Conservation (phyloP, 225 moss, liverwort and hornwort species). For the Sphagnum contortum region DNA sequence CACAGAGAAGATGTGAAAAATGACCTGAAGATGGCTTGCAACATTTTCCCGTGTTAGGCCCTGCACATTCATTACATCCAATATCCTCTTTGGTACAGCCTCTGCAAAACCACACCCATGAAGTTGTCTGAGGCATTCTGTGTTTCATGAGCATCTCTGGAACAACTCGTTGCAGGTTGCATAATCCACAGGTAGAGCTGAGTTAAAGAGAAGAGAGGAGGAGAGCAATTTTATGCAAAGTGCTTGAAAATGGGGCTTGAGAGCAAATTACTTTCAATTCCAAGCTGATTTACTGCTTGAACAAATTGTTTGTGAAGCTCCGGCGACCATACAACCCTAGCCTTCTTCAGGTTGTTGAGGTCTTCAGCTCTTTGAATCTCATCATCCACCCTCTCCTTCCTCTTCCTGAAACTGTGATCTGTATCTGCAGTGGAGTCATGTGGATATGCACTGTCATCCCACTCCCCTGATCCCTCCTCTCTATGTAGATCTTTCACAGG, state of each 20-base stretch:
- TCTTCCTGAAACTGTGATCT: constrained; percentile 60
- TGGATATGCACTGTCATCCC: constrained; percentile 43
- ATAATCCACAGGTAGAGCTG: too few relatives aligned
- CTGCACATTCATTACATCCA: constrained; percentile 94
- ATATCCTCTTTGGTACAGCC: constrained; percentile 88
- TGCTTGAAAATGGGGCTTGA: too few relatives aligned
- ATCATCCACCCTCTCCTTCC: constrained; percentile 77
- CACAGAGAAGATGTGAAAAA: too few relatives aligned
- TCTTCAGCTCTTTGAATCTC: constrained; percentile 58
- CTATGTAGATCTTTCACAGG: constrained; percentile 41
- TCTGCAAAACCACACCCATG: constrained; percentile 30
- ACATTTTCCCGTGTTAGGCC: constrained; percentile 96
- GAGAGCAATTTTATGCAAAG: too few relatives aligned
- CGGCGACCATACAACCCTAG: constrained; percentile 87
- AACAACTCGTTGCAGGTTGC: too few relatives aligned
- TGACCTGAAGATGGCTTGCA: constrained; percentile 95
- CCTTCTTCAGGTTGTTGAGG: constrained; percentile 81
- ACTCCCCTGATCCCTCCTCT: constrained; percentile 67
- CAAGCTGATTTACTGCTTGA: constrained; percentile 84
- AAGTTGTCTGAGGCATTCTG: too few relatives aligned
- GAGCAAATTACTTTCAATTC: constrained; percentile 73
- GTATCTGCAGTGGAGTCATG: constrained; percentile 34
- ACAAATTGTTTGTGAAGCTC: constrained; percentile 95
- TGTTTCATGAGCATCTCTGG: too few relatives aligned
- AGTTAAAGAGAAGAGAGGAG: too few relatives aligned